phyloP scores from a whole-genome alignment of 257 asterid species.

The Fraxinus quadrangulata region DNA sequence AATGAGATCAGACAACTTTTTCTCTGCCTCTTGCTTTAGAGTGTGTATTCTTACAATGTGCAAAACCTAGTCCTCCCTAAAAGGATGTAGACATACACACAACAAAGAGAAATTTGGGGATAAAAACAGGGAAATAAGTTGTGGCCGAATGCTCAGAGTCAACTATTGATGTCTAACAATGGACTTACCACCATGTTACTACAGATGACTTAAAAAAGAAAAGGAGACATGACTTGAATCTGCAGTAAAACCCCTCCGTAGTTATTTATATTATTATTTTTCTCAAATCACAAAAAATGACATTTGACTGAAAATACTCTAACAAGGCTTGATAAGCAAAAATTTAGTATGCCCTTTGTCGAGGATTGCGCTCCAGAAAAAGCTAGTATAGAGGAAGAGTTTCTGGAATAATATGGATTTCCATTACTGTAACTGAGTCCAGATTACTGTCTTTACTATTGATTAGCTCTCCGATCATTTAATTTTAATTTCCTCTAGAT shows the following conservation, averaged over 20 bases:
- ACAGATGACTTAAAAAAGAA: not conserved
- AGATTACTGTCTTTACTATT: not conserved
- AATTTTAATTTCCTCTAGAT: not conserved
- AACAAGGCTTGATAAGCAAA: not conserved
- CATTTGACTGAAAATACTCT: not conserved
- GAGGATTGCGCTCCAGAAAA: not conserved
- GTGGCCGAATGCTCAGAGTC: constrained; percentile 1
- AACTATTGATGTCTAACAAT: not conserved
- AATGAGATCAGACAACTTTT: not conserved
- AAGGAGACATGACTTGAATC: not conserved
- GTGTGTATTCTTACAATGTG: constrained; percentile 1
- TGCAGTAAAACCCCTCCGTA: not conserved
- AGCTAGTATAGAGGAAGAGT: not conserved
- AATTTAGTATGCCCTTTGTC: not conserved
- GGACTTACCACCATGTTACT: too few relatives aligned
- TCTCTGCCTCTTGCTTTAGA: not conserved
- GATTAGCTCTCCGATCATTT: not conserved
- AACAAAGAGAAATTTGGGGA: not conserved
- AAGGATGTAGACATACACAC: not conserved
- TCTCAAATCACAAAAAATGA: not conserved
- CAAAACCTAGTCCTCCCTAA: not conserved
- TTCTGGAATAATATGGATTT: not conserved
- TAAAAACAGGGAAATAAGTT: not conserved
- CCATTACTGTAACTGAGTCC: not conserved
- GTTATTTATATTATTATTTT: not conserved